Base-by-base conservation (phyloP, 768 basidiomycete species). In the Sporobolomyces pararoseus region DNA sequence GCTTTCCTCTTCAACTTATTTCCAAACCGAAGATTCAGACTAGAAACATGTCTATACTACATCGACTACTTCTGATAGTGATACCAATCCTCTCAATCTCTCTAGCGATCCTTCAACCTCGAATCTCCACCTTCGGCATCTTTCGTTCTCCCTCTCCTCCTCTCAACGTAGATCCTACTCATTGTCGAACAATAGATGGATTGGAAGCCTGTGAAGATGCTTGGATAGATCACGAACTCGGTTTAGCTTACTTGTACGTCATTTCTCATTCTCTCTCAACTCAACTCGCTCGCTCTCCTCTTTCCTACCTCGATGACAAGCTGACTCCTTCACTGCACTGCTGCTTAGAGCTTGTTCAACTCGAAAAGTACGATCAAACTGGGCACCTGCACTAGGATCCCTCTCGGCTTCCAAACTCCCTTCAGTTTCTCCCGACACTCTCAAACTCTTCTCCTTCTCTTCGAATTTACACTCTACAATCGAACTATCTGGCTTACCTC, bases 161-260 rank as follows among this genome's bases (percentile, higher is more conserved):
- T 34, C 46, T 50, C 59, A 34, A 32, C 32, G 27, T 60, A 39
- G 39, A 44, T 29, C 37, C n/a, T 10, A 7, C 52, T 23, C 13
- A 14, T 31, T 37, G 58, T 7, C 42, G 42, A 3, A 3, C 39
- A 44, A 46, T 49, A 44, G 4, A n/a, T 23, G 59, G 59, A 3
- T 21, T 61, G 17, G 46, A 71, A 47, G 70, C 61, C 1, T 71
- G 70, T 37, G 61, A 63, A 32, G 70, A 71, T 35, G 65, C 55
- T 1, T 71, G 70, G 70, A 59, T 67, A 27, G 61, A 67, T 51
- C 39, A 66, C 19, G 55, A 39, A 25, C 2, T 2, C 5, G 66
- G 66, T 0, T 13, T 63, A 12, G 66, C 60, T 12, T 68, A 68
- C 53, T 34, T 68, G 66, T 68, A 34, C 23, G 50, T 10, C 42